A percentile compares a stretch with the other conserved stretches of the same genome.
Evolutionary conservation across 352 stramenopile genomes (phyloP).

Genomic region (Blastocystis sp.): DNA sequence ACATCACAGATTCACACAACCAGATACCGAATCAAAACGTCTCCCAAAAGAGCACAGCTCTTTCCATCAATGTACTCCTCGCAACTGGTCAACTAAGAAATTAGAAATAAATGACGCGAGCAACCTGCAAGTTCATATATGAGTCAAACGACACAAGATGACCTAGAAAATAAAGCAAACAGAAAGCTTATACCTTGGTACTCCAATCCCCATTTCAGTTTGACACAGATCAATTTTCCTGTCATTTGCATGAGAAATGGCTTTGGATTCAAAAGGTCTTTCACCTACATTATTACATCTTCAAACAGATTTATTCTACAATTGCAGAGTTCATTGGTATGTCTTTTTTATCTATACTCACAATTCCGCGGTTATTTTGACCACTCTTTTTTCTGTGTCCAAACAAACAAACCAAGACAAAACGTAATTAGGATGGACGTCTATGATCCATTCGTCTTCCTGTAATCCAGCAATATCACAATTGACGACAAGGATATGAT

Average conservation of each 20-base stretch:
- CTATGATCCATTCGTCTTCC: conserved; percentile 57
- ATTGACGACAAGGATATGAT: conserved; percentile 66
- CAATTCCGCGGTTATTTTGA: neutral
- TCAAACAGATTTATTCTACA: neutral
- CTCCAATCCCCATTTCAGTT: conserved; percentile 55
- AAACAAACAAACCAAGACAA: conserved; percentile 29
- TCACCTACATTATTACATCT: neutral
- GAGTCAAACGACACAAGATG: conserved; percentile 38
- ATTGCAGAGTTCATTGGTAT: neutral
- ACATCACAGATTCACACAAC: neutral
- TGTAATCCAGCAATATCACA: conserved; percentile 55
- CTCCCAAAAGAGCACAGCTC: conserved; percentile 24
- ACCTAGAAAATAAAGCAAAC: neutral
- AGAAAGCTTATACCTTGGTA: neutral
- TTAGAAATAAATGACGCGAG: neutral
- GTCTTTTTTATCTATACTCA: neutral
- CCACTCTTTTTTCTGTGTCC: neutral
- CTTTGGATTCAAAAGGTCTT: conserved; percentile 45
- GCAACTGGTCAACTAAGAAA: conserved; percentile 8
- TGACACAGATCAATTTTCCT: conserved; percentile 47
- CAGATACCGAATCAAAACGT: conserved; percentile 22
- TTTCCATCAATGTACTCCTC: conserved; percentile 43
- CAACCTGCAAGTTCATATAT: conserved; percentile 58
- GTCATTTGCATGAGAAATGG: conserved; percentile 34
- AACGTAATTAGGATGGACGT: conserved; percentile 64